A percentile compares a stretch with the other conserved stretches of the same genome.
Conservation (phyloP, 495 filamentous ascomycete genomes). For the Mytilinidion resinicola region DNA sequence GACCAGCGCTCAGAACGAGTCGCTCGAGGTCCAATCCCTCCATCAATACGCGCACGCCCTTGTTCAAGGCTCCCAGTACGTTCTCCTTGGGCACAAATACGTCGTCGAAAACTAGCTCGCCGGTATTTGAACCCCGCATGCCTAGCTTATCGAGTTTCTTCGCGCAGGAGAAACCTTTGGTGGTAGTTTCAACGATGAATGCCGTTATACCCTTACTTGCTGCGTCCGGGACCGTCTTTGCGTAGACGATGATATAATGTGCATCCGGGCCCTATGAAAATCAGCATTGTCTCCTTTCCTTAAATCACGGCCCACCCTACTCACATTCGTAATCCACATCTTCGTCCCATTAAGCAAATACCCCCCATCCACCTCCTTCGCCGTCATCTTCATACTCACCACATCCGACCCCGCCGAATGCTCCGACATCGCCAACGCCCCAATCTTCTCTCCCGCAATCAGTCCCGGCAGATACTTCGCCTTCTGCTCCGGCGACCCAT, state of each 20-base stretch:
- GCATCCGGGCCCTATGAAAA: constrained; percentile 72
- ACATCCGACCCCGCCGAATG: constrained; percentile 88
- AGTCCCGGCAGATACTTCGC: constrained; percentile 70
- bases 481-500: constrained; percentile 78
- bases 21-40: constrained; percentile 92
- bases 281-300: neutral
- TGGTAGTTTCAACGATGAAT: constrained; percentile 73
- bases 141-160: constrained; percentile 97
- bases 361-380: constrained; percentile 74
- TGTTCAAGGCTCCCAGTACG: constrained; percentile 71
- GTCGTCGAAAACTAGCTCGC: constrained; percentile 80
- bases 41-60: constrained; percentile 88
- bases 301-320: constrained; percentile 13
- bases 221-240: constrained; percentile 77
- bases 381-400: constrained; percentile 86
- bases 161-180: constrained; percentile 74
- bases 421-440: constrained; percentile 93
- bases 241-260: constrained; percentile 83
- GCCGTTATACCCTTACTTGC: constrained; percentile 92
- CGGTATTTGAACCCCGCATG: constrained; percentile 95
- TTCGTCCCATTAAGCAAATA: constrained; percentile 86
- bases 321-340: constrained; percentile 98
- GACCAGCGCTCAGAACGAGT: constrained; percentile 85
- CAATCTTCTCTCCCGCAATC: constrained; percentile 74
- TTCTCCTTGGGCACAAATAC: constrained; percentile 85